Conservation (phyloP, 352 stramenopile genomes). For the Phytophthora nicotianae region DNA sequence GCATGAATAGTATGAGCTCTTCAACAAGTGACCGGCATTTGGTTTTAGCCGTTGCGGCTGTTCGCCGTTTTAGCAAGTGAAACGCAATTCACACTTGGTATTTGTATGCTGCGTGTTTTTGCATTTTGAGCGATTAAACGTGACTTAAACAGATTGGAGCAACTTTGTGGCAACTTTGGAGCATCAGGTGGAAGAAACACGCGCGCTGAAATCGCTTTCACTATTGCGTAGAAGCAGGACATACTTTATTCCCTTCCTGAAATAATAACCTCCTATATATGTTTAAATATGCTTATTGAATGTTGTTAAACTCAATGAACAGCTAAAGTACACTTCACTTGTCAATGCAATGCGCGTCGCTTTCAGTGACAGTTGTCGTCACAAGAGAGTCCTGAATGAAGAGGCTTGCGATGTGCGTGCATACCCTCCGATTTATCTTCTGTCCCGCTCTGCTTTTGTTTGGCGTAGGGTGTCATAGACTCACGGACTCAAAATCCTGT, state of each 20-base stretch:
- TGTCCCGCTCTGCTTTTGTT: too few relatives aligned
- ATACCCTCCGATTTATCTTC: too few relatives aligned
- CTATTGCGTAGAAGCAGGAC: background rate
- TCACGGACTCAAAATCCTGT: conserved; percentile 19
- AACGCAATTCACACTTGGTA: conserved; percentile 24
- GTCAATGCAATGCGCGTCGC: too few relatives aligned
- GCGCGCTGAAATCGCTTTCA: conserved; percentile 12
- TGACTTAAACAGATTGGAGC: conserved; percentile 2
- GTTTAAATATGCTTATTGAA: too few relatives aligned
- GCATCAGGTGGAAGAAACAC: conserved; percentile 4
- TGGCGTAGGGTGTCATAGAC: too few relatives aligned
- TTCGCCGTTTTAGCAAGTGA: conserved; percentile 10
- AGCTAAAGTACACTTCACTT: too few relatives aligned
- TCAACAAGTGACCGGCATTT: conserved; percentile 16
- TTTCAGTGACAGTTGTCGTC: too few relatives aligned
- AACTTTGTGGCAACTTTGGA: conserved; percentile 16
- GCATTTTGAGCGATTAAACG: conserved; percentile 21
- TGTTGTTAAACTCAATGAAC: too few relatives aligned
- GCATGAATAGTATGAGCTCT: conserved; percentile 6
- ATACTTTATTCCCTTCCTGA: background rate
- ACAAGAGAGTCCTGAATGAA: too few relatives aligned
- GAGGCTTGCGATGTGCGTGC: too few relatives aligned
- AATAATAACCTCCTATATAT: too few relatives aligned
- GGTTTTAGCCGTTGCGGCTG: conserved; percentile 19
- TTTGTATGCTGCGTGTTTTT: conserved; percentile 34